A percentile compares a stretch with the other conserved stretches of the same genome.
Conservation (phyloP, 2,329 filamentous ascomycete species). For the Aspergillus phoenicis region DNA sequence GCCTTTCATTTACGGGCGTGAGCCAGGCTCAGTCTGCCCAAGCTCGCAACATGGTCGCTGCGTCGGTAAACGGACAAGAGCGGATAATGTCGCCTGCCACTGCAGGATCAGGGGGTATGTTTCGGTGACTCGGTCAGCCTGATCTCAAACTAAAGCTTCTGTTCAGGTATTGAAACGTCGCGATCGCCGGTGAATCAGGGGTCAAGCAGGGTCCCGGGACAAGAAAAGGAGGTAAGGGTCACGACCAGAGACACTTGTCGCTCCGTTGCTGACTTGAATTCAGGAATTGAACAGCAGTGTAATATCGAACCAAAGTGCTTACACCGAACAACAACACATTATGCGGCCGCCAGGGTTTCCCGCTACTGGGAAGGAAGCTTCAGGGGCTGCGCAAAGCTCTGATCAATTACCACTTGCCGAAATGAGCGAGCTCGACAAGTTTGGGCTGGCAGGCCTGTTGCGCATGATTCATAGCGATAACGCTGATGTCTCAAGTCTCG, state of each 20-base stretch:
- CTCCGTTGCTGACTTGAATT: slow-evolving; percentile 14
- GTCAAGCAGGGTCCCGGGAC: slow-evolving; percentile 45
- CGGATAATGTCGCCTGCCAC: slow-evolving; percentile 41
- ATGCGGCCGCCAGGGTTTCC: slow-evolving; percentile 38
- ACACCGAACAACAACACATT: slow-evolving; percentile 42
- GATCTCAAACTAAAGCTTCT: slow-evolving; percentile 19
- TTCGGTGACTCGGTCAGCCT: neutral
- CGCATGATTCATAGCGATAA: slow-evolving; percentile 59
- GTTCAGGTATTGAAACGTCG: slow-evolving; percentile 39
- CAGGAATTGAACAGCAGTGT: slow-evolving; percentile 42
- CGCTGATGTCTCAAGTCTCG: slow-evolving; percentile 55
- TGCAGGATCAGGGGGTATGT: slow-evolving; percentile 34
- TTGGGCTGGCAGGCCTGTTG: slow-evolving; percentile 61
- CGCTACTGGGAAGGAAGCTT: slow-evolving; percentile 39
- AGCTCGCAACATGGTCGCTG: slow-evolving; percentile 34
- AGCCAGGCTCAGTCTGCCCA: slow-evolving; percentile 44
- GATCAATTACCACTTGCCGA: slow-evolving; percentile 52
- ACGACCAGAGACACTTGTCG: neutral
- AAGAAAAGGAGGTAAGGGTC: slow-evolving; percentile 44
- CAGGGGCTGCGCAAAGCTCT: slow-evolving; percentile 35
- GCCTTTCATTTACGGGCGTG: slow-evolving; percentile 47
- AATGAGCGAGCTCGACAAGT: slow-evolving; percentile 63
- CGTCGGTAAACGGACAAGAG: slow-evolving; percentile 43
- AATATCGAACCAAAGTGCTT: slow-evolving; percentile 37
- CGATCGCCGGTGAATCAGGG: slow-evolving; percentile 48